A percentile compares a stretch with the other conserved stretches of the same genome.
Evolutionary conservation across 169 alveolate species (phyloP).

Genomic region (Fabrea salina): DNA sequence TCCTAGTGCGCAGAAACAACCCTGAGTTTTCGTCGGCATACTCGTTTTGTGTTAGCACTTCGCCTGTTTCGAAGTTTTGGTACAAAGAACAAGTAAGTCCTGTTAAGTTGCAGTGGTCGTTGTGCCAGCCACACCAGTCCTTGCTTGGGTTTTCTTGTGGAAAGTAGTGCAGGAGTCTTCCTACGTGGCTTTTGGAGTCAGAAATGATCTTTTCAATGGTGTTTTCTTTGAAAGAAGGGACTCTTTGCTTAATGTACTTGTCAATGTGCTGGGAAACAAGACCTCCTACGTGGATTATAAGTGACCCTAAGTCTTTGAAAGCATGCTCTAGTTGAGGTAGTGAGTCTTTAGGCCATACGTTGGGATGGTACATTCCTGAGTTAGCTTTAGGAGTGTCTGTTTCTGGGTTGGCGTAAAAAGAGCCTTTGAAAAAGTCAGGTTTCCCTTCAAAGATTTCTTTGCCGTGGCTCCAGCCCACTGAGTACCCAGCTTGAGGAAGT

Average conservation of each 20-base stretch:
- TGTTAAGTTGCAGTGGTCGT: conserved; percentile 66
- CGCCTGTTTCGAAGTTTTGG: conserved; percentile 40
- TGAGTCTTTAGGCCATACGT: conserved; percentile 55
- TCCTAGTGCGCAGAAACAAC: conserved; percentile 53
- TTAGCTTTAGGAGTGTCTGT: conserved; percentile 33
- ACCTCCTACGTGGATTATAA: conserved; percentile 50
- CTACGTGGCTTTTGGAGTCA: conserved; percentile 32
- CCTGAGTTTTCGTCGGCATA: conserved; percentile 49
- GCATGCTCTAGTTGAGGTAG: conserved; percentile 61
- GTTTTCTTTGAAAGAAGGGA: not conserved
- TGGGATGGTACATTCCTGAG: too few species aligned
- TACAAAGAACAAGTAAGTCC: conserved; percentile 63
- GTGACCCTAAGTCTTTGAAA: conserved; percentile 53
- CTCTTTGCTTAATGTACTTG: conserved; percentile 32
- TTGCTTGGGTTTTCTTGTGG: conserved; percentile 36
- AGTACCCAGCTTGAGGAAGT: conserved; percentile 44
- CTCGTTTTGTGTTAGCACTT: conserved; percentile 39
- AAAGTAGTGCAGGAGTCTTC: conserved; percentile 64
- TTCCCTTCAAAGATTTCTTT: conserved; percentile 62
- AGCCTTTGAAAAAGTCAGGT: conserved; percentile 60
- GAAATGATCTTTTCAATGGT: not conserved
- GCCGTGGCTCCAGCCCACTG: conserved; percentile 76
- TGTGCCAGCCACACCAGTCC: conserved; percentile 79
- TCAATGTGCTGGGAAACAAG: conserved; percentile 59
- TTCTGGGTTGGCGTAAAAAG: conserved; percentile 63